Conservation (phyloP, 306 rosid species). For the Vachellia collinsii region DNA sequence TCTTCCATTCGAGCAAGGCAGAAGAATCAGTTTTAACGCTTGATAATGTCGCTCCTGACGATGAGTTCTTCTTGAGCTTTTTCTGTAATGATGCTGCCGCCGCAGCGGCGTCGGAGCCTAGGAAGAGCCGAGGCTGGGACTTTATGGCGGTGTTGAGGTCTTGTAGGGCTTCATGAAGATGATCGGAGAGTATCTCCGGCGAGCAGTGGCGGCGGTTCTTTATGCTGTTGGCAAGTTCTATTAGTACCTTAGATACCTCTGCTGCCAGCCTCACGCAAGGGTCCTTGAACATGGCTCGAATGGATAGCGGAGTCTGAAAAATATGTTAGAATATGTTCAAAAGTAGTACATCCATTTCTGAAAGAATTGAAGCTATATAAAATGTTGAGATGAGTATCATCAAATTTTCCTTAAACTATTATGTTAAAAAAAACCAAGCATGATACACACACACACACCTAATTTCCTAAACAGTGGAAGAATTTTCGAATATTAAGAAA, state of each 20-base stretch:
- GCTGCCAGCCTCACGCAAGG: slow-evolving; percentile 67
- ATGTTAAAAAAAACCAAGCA: too few species aligned
- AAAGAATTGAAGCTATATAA: too few species aligned
- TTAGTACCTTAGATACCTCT: slow-evolving; percentile 75
- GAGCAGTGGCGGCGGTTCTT: slow-evolving; percentile 73
- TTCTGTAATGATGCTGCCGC: slow-evolving; percentile 43
- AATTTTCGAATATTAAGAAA: too few species aligned
- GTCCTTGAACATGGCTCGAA: slow-evolving; percentile 74
- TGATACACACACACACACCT: too few species aligned
- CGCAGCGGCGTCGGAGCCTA: slow-evolving; percentile 55
- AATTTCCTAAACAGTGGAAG: too few species aligned
- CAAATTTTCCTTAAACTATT: too few species aligned
- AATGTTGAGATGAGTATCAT: too few species aligned
- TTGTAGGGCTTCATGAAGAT: slow-evolving; percentile 76
- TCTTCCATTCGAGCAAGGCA: slow-evolving; percentile 61
- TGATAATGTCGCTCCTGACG: slow-evolving; percentile 44
- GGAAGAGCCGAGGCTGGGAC: slow-evolving; percentile 85
- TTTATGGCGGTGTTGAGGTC: slow-evolving; percentile 77
- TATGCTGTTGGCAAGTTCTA: slow-evolving; percentile 72
- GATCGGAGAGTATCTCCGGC: slow-evolving; percentile 76
- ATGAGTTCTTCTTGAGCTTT: slow-evolving; percentile 26
- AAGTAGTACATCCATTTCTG: too few species aligned
- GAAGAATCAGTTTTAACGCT: slow-evolving; percentile 75
- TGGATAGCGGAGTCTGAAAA: slow-evolving; percentile 65
- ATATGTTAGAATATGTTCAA: too few species aligned